Percentiles rank a stretch among this genome's conserved stretches.
Conservation (phyloP, 2,329 filamentous ascomycete genomes). For the Aspergillus melleus region DNA sequence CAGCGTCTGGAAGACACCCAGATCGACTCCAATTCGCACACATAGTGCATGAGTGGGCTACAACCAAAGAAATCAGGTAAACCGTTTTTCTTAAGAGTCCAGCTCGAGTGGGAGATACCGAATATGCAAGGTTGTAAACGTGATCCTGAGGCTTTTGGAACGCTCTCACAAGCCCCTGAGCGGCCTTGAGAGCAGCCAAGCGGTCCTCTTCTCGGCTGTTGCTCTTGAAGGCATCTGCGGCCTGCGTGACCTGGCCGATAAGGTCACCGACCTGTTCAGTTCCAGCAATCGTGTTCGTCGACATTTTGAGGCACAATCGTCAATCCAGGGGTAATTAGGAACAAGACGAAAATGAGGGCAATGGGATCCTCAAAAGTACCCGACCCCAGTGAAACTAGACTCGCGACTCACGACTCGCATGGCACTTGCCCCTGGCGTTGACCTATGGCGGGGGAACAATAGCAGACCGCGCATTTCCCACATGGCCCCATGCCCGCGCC, state of each 20-base stretch:
- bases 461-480: no score
- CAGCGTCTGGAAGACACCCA: constrained; percentile 17
- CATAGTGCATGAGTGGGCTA: constrained; percentile 16
- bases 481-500: neutral
- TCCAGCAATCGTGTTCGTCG: neutral
- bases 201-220: constrained; percentile 4
- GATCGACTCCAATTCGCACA: constrained; percentile 17
- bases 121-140: constrained; percentile 12
- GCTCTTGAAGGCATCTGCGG: neutral
- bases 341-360: neutral
- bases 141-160: constrained; percentile 11
- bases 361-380: neutral
- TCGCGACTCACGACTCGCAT: no score
- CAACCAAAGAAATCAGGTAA: no score
- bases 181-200: constrained; percentile 8
- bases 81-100: accelerated
- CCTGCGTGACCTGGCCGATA: neutral
- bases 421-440: neutral
- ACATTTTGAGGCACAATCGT: neutral
- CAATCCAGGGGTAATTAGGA: neutral
- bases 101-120: constrained; percentile 1
- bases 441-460: no score
- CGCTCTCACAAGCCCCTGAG: constrained; percentile 4
- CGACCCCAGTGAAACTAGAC: no score
- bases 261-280: neutral